Conservation (phyloP, 2,329 filamentous ascomycete species). For the Monilinia vaccinii-corymbosi region DNA sequence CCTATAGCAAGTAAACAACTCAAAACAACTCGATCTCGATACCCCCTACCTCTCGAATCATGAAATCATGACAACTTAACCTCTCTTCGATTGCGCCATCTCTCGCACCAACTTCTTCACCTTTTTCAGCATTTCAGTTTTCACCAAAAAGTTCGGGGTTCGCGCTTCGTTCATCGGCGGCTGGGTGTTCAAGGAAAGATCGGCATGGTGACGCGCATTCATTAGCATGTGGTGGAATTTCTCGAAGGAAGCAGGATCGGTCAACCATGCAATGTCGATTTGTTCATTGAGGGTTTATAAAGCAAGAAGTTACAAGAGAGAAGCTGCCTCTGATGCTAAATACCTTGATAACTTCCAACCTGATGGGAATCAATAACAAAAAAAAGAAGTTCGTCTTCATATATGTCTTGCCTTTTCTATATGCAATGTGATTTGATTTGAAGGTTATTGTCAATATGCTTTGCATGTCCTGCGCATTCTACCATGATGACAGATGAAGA, state of each 20-base stretch:
- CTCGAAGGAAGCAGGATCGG: conserved; percentile 28
- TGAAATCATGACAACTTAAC: conserved; percentile 31
- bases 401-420: not conserved
- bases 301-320: conserved; percentile 24
- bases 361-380: conserved; percentile 17
- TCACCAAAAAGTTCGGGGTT: conserved; percentile 23
- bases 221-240: conserved; percentile 30
- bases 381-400: conserved; percentile 28
- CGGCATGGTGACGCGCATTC: conserved; percentile 29
- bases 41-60: conserved; percentile 26
- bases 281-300: conserved; percentile 29
- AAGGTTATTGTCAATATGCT: not conserved
- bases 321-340: conserved; percentile 30
- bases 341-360: conserved; percentile 24
- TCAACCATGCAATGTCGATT: conserved; percentile 27
- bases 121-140: conserved; percentile 29
- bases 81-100: conserved; percentile 27
- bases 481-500: too few species aligned
- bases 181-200: conserved; percentile 30
- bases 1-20: conserved; percentile 36
- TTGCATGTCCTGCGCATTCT: too few species aligned
- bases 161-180: conserved; percentile 25
- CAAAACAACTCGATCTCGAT: conserved; percentile 35
- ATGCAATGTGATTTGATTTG: not conserved
- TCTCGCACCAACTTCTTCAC: conserved; percentile 30